A percentile compares a stretch with the other conserved stretches of the same genome.
Conservation (phyloP, 352 stramenopile genomes). For the Pythium sukuiense region DNA sequence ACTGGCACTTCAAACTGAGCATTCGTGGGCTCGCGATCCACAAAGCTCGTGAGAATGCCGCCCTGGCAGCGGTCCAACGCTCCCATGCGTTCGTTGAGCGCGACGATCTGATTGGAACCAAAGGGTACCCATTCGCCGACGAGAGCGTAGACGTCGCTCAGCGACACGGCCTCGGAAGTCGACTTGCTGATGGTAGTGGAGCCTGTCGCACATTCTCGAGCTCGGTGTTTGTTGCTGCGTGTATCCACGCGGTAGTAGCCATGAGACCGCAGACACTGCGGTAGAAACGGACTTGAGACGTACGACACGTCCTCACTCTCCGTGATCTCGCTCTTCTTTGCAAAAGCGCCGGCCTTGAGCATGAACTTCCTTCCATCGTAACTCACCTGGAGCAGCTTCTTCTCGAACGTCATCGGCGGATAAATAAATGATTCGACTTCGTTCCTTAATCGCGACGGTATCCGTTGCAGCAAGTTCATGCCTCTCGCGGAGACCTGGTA, state of each 20-base stretch:
- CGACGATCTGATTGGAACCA: slow-evolving; percentile 96
- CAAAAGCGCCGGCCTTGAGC: slow-evolving; percentile 80
- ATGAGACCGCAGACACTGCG: slow-evolving; percentile 92
- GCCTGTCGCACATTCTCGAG: slow-evolving; percentile 82
- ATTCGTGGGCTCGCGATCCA: slow-evolving; percentile 85
- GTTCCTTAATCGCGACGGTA: slow-evolving; percentile 70
- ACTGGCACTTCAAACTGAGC: slow-evolving; percentile 87
- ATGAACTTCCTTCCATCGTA: slow-evolving; percentile 83
- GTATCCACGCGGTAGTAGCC: slow-evolving; percentile 78
- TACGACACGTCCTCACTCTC: slow-evolving; percentile 98
- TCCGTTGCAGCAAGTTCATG: slow-evolving; percentile 77
- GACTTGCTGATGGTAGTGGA: slow-evolving; percentile 88
- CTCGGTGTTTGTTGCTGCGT: slow-evolving; percentile 92
- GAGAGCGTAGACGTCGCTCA: slow-evolving; percentile 96
- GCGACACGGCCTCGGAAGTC: slow-evolving; percentile 92
- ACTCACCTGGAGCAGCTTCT: slow-evolving; percentile 43
- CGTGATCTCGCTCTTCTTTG: slow-evolving; percentile 90
- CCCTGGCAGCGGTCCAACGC: slow-evolving; percentile 95
- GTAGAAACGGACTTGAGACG: slow-evolving; percentile 96
- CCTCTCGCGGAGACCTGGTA: slow-evolving; percentile 95
- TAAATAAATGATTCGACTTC: slow-evolving; percentile 72
- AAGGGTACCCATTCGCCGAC: slow-evolving; percentile 98
- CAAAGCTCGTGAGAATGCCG: slow-evolving; percentile 93
- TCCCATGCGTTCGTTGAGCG: slow-evolving; percentile 97
- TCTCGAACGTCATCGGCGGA: slow-evolving; percentile 44